Evolutionary conservation across 176 grass and related monocot genomes (phyloP).

Genomic region (Zea luxurians): DNA sequence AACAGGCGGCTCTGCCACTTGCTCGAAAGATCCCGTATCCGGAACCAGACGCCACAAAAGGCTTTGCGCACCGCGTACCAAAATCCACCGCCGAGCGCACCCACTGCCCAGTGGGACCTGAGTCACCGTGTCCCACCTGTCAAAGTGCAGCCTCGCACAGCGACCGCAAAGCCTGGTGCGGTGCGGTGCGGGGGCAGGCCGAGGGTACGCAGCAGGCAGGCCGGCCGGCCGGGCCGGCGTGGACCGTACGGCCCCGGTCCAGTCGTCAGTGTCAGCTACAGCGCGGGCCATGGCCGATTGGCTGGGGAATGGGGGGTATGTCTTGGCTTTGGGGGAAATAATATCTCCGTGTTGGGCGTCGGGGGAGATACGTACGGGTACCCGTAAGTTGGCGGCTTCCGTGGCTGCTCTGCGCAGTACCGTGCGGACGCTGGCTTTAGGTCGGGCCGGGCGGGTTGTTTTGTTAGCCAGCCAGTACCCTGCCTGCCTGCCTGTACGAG

Average conservation of each 20-base stretch:
- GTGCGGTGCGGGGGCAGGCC: neutral
- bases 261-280: conserved; percentile 38
- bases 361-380: conserved; percentile 45
- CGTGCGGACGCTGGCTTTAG: neutral
- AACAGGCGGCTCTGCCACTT: neutral
- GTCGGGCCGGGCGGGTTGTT: too few species aligned
- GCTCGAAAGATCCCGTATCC: conserved; percentile 30
- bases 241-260: conserved; percentile 18
- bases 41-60: conserved; percentile 32
- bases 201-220: conserved; percentile 17
- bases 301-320: conserved; percentile 56
- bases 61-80: neutral
- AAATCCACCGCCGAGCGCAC: rapidly evolving
- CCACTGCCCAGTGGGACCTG: rapidly evolving
- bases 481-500: neutral
- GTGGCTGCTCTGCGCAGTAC: neutral
- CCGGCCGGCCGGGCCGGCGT: neutral
- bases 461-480: neutral
- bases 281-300: conserved; percentile 10
- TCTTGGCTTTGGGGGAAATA: conserved; percentile 49
- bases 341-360: conserved; percentile 40
- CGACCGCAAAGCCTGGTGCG: too few species aligned
- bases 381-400: conserved; percentile 27
- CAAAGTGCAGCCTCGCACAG: neutral
- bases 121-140: rapidly evolving